Evolutionary conservation across 2,329 filamentous ascomycete species (phyloP), one percentile per base, ranked within the genome.

Genomic region (Ceratocystis lukuohia): DNA sequence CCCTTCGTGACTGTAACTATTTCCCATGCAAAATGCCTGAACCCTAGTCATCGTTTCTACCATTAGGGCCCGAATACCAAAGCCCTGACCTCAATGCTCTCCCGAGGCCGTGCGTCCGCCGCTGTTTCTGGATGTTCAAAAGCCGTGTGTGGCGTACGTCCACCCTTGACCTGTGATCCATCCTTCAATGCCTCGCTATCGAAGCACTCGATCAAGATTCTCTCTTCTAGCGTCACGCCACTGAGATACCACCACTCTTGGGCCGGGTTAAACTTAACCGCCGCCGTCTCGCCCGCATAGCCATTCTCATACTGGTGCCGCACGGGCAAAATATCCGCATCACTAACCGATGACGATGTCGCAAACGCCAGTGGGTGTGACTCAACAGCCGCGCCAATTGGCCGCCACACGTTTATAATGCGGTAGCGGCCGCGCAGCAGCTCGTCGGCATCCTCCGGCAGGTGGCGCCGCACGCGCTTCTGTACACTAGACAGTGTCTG

Each of bases 81-180:
- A 45, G 89, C 86, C 71, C 92, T 82, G 17, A 96, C 88, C 75
- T 96, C 92, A 73, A 96, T 96, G 73, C 91, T 96, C 79, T 96
- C 89, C 70, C 91, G 81, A 0, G 82, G 83, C 69, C 85, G 84
- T 3, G 88, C 89, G 59, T 86, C 88, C 20, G 80, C 76, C 2
- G 85, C 82, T 0, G 88, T 90, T 68, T 86, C 78, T 1, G 88
- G 87, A 73, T 96, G 88, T 48, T 81, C 78, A 75, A 96, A 96
- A 0, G 91, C 91, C 8, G 86, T 86, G 76, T 95, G 90, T 15
- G 90, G 85, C 61, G 84, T 77, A 62, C 82, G 74, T 0, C 84
- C 83, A 17, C 81, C 82, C 48, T 74, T 75, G 66, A 83, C 84
- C 3, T 78, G 75, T 73, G 79, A 81, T 50, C 80, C 70, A 0